Conservation (phyloP, 352 stramenopile genomes). For the Albugo candida region DNA sequence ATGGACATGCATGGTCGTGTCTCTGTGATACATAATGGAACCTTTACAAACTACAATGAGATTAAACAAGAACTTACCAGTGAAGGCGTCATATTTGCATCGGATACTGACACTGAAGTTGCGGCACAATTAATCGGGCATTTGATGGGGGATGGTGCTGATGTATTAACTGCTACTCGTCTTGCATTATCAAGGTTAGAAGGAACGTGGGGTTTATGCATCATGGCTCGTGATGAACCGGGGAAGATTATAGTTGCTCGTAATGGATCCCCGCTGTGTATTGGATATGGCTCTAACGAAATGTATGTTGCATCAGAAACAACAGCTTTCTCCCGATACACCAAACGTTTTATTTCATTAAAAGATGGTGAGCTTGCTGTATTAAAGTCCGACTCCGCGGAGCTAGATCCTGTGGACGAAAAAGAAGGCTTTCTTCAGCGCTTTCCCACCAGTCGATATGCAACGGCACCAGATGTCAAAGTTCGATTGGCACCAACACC, state of each 20-base stretch:
- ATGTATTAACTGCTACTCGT: conserved; percentile 78
- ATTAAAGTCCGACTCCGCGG: conserved; percentile 82
- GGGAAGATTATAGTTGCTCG: conserved; percentile 94
- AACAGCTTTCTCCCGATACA: conserved; percentile 86
- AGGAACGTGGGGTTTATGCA: conserved; percentile 92
- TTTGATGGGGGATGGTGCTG: conserved; percentile 65
- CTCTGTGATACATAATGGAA: conserved; percentile 97
- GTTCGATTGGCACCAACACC: conserved; percentile 85
- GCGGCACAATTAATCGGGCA: conserved; percentile 93
- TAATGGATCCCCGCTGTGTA: conserved; percentile 89
- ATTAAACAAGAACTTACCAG: conserved; percentile 75
- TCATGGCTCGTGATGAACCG: conserved; percentile 82
- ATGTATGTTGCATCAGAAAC: conserved; percentile 96
- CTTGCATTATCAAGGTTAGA: conserved; percentile 81
- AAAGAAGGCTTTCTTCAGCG: conserved; percentile 62
- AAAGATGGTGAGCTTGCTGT: conserved; percentile 93
- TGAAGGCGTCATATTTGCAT: conserved; percentile 85
- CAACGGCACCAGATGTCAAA: conserved; percentile 86
- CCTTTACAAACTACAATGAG: conserved; percentile 94
- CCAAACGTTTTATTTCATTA: conserved; percentile 95
- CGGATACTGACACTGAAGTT: conserved; percentile 97
- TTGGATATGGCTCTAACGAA: conserved; percentile 80
- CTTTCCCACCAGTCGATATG: conserved; percentile 75
- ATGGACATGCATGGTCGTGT: conserved; percentile 84
- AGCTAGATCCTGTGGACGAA: conserved; percentile 72